Conservation (phyloP, 2,329 filamentous ascomycete genomes). For the Dryadomyces sulphureus region DNA sequence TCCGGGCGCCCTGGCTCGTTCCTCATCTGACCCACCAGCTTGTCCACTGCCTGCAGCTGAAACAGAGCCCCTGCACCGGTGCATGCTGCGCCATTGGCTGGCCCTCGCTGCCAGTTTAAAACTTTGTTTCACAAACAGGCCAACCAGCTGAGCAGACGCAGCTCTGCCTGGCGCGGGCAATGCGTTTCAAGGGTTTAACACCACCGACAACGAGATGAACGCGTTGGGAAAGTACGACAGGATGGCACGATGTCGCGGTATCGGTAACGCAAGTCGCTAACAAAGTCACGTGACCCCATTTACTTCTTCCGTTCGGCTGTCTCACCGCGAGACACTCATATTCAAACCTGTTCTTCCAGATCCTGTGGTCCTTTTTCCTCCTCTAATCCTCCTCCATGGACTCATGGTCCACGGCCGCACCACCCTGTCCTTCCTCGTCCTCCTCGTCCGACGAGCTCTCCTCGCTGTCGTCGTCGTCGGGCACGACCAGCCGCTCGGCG, state of each 20-base stretch:
- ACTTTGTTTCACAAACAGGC: slow-evolving; percentile 2
- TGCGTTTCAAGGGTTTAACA: neutral
- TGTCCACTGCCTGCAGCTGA: neutral
- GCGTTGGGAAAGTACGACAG: too few relatives aligned
- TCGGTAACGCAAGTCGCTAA: too few relatives aligned
- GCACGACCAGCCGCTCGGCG: slow-evolving; percentile 69
- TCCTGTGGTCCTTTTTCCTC: neutral
- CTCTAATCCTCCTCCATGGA: slow-evolving; percentile 42
- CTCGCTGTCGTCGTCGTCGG: slow-evolving; percentile 41
- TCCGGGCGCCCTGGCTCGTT: neutral
- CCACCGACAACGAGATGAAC: too few relatives aligned
- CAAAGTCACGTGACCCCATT: too few relatives aligned
- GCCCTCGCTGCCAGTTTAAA: neutral
- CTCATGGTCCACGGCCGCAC: slow-evolving; percentile 23
- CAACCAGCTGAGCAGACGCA: neutral
- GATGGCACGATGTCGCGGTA: too few relatives aligned
- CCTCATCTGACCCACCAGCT: neutral
- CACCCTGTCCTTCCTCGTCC: slow-evolving; percentile 19
- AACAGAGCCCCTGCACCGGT: neutral
- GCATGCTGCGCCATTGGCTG: neutral
- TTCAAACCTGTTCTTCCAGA: neutral
- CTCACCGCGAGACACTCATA: neutral
- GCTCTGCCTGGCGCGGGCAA: neutral
- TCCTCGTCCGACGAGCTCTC: slow-evolving; percentile 30
- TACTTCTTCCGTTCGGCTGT: too few relatives aligned